Evolutionary conservation across 192 early-diverging fungal genomes (phyloP).

Genomic region (Rhizophagus sp.): DNA sequence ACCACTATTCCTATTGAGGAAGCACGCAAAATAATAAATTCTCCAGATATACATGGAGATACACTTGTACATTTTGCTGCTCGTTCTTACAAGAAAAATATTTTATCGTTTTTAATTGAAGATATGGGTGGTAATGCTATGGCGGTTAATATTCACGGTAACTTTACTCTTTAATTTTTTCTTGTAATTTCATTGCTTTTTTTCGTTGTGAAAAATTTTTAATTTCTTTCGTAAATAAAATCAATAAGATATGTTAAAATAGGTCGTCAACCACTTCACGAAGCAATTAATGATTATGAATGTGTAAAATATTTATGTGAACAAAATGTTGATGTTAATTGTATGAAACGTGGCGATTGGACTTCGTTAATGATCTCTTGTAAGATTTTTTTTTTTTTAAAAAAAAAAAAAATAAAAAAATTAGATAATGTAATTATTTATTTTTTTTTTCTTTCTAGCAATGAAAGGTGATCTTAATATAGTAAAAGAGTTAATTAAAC

Average conservation of each 20-base stretch:
- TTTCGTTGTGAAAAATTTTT: background rate
- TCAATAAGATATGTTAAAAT: background rate
- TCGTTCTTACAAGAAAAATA: slow-evolving; percentile 26
- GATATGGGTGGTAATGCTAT: slow-evolving; percentile 31
- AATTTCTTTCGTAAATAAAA: background rate
- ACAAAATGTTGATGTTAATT: slow-evolving; percentile 41
- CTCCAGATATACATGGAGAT: slow-evolving; percentile 36
- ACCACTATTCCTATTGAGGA: background rate
- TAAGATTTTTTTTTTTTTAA: slow-evolving; percentile 18
- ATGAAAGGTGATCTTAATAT: slow-evolving; percentile 38
- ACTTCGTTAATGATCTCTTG: slow-evolving; percentile 47
- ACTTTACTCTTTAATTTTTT: no score
- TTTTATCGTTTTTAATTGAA: slow-evolving; percentile 24
- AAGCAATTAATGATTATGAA: slow-evolving; percentile 38
- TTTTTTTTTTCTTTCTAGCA: slow-evolving; percentile 27
- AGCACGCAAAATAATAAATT: slow-evolving; percentile 3
- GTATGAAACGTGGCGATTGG: slow-evolving; percentile 49
- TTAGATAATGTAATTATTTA: background rate
- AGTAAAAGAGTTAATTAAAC: slow-evolving; percentile 32
- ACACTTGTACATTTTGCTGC: slow-evolving; percentile 49
- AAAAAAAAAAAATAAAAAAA: background rate
- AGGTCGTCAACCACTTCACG: slow-evolving; percentile 46
- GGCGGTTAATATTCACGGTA: slow-evolving; percentile 45
- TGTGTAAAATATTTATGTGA: slow-evolving; percentile 35
- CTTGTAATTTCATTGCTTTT: background rate